A percentile compares a stretch with the other conserved stretches of the same genome.
Evolutionary conservation across 257 asterid genomes (phyloP).

Genomic region (Nicotiana benthamiana): DNA sequence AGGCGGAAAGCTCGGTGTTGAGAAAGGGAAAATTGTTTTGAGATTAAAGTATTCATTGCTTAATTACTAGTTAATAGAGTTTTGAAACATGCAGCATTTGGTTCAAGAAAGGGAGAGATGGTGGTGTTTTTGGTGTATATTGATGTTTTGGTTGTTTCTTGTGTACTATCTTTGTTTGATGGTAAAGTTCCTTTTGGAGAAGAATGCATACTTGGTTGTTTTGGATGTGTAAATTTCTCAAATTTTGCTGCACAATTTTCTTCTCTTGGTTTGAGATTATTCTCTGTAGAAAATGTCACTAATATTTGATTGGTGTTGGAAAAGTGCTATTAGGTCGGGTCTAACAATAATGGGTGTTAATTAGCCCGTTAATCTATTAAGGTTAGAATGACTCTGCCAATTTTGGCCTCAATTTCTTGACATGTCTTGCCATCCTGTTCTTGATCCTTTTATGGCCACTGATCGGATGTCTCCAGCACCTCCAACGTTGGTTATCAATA

Average conservation of each 20-base stretch:
- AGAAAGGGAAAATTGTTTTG: slow-evolving; percentile 63
- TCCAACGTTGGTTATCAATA: slow-evolving; percentile 47
- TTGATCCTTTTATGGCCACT: slow-evolving; percentile 40
- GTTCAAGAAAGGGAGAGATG: neutral
- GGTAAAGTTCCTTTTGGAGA: neutral
- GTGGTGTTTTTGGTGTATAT: slow-evolving; percentile 24
- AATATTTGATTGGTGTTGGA: no score
- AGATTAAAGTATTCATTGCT: slow-evolving; percentile 77
- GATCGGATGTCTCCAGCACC: slow-evolving; percentile 47
- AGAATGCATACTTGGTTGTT: neutral
- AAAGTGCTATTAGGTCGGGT: no score
- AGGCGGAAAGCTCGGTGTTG: slow-evolving; percentile 87
- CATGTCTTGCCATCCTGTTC: slow-evolving; percentile 42
- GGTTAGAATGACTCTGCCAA: slow-evolving; percentile 40
- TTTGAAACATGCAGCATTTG: neutral
- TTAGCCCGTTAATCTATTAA: neutral
- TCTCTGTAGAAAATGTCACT: neutral
- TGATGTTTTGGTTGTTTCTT: slow-evolving; percentile 2
- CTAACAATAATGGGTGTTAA: no score
- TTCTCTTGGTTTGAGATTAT: neutral
- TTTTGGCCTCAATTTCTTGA: slow-evolving; percentile 57
- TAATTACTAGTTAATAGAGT: slow-evolving; percentile 35
- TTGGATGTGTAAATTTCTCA: slow-evolving; percentile 17
- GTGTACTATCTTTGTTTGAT: slow-evolving; percentile 12
- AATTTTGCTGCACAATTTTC: neutral